Conservation (phyloP, 176 grass and related monocot species). For the Puccinellia tenuiflora region DNA sequence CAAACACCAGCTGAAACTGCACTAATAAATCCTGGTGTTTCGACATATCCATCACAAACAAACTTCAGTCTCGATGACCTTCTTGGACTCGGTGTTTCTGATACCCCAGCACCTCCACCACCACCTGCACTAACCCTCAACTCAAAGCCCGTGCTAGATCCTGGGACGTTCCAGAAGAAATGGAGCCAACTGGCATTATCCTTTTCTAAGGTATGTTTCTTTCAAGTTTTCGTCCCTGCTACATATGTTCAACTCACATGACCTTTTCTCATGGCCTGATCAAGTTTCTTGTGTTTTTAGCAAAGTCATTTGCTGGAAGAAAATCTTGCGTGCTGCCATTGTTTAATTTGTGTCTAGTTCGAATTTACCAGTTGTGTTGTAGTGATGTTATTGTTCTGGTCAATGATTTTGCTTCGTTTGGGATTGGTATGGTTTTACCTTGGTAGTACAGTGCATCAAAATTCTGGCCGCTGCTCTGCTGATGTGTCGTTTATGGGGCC, state of each 20-base stretch:
- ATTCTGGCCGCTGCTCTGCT: background rate
- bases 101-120: slow-evolving; percentile 33
- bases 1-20: slow-evolving; percentile 42
- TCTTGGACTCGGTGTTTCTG: slow-evolving; percentile 63
- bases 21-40: slow-evolving; percentile 36
- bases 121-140: slow-evolving; percentile 62
- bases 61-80: slow-evolving; percentile 86
- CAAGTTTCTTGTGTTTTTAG: background rate
- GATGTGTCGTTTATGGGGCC: background rate
- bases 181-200: slow-evolving; percentile 79
- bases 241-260: background rate
- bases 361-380: background rate
- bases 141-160: slow-evolving; percentile 77
- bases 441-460: background rate
- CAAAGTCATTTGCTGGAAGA: background rate
- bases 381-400: slow-evolving; percentile 7
- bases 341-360: background rate
- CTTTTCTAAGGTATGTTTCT: slow-evolving; percentile 66
- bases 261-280: background rate
- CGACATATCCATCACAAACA: slow-evolving; percentile 35
- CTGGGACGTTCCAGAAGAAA: slow-evolving; percentile 91
- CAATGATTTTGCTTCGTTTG: background rate
- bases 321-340: background rate
- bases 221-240: slow-evolving; percentile 2
- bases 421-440: background rate